Evolutionary conservation across 1,284 basidiomycete species (phyloP).

Genomic region (Malassezia pachydermatis): DNA sequence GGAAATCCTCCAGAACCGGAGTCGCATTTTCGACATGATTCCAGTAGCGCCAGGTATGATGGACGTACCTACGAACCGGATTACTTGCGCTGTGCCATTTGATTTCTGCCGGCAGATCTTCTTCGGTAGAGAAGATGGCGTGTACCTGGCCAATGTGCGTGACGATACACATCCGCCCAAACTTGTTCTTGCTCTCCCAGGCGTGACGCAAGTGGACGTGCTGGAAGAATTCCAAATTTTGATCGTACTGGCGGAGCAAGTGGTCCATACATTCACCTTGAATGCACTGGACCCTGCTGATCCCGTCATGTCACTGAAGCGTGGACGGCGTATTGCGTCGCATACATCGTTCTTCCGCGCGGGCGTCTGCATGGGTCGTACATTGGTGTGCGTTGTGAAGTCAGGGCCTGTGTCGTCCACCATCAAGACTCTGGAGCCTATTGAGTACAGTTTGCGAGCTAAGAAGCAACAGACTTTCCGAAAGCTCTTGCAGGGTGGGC

Average conservation of each 20-base stretch:
- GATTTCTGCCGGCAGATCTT: constrained; percentile 75
- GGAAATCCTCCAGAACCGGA: constrained; percentile 69
- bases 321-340: constrained; percentile 86
- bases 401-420: constrained; percentile 86
- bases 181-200: constrained; percentile 76
- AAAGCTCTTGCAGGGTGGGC: constrained; percentile 82
- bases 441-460: constrained; percentile 69
- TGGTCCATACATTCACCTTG: constrained; percentile 90
- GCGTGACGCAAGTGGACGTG: constrained; percentile 90
- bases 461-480: constrained; percentile 74
- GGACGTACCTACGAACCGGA: constrained; percentile 61
- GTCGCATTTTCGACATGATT: constrained; percentile 74
- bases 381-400: constrained; percentile 96
- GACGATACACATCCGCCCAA: constrained; percentile 62
- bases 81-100: constrained; percentile 90
- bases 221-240: constrained; percentile 91
- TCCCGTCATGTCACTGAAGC: constrained; percentile 77
- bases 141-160: constrained; percentile 80
- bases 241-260: constrained; percentile 77
- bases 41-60: constrained; percentile 82
- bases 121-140: constrained; percentile 92
- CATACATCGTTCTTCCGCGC: constrained; percentile 98
- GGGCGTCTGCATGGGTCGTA: constrained; percentile 79
- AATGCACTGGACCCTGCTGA: constrained; percentile 84
- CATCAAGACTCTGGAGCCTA: constrained; percentile 93